phyloP scores from a whole-genome alignment of 805 yeast species.

The Tetrapisispora arboricola region DNA sequence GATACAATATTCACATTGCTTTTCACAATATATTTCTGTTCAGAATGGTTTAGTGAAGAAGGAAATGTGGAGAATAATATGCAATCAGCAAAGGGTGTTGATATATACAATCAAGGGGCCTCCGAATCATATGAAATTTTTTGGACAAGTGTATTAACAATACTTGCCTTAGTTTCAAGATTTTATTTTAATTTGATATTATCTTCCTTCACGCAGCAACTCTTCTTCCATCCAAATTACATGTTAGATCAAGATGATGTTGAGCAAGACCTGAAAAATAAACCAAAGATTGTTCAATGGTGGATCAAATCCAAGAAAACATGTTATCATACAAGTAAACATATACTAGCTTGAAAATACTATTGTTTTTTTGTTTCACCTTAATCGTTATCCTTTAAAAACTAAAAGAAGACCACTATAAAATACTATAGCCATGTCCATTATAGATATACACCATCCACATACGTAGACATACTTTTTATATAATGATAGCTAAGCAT shows the following conservation, averaged over 20 bases:
- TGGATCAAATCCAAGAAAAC: constrained; percentile 24
- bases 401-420: too few relatives aligned
- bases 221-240: constrained; percentile 39
- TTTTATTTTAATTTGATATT: constrained; percentile 51
- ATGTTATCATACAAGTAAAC: constrained; percentile 25
- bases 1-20: constrained; percentile 61
- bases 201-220: constrained; percentile 47
- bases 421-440: too few relatives aligned
- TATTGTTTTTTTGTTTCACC: too few relatives aligned
- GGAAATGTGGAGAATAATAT: not conserved
- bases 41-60: constrained; percentile 61
- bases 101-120: constrained; percentile 46
- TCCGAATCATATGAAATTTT: constrained; percentile 48
- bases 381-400: too few relatives aligned
- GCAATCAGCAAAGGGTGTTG: not conserved
- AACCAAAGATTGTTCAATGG: constrained; percentile 19
- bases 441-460: too few relatives aligned
- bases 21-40: constrained; percentile 65
- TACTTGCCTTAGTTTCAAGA: constrained; percentile 39
- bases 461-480: too few relatives aligned
- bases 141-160: constrained; percentile 42
- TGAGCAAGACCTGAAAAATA: constrained; percentile 29
- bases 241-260: constrained; percentile 31
- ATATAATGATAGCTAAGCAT: too few relatives aligned
- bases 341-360: constrained; percentile 8